A percentile compares a stretch with the other conserved stretches of the same genome.
Conservation (phyloP, 2,329 filamentous ascomycete genomes). For the Neofusicoccum parvum region DNA sequence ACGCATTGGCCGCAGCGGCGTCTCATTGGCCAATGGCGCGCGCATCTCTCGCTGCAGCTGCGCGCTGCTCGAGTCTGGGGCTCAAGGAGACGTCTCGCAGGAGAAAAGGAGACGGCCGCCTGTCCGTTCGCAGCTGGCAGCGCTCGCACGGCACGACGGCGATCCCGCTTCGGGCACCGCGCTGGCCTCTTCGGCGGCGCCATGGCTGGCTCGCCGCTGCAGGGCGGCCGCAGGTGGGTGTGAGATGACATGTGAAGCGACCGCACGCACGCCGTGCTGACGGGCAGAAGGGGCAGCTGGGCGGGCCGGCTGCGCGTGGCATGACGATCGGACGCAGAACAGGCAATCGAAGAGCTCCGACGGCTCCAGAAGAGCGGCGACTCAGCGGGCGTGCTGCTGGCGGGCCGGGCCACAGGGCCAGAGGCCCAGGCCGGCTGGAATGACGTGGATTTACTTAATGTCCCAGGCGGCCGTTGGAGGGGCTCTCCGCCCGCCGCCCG, state of each 20-base stretch:
- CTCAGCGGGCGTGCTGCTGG: neutral
- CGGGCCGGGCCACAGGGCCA: neutral
- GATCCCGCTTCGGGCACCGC: neutral
- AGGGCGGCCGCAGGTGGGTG: neutral
- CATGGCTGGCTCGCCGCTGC: too few relatives aligned
- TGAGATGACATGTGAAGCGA: neutral
- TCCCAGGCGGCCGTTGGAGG: neutral
- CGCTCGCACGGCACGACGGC: neutral
- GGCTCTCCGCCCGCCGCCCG: neutral
- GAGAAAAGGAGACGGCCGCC: neutral
- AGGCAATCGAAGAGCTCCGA: too few relatives aligned
- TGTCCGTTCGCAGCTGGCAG: neutral
- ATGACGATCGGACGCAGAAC: neutral
- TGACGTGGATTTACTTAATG: slow-evolving; percentile 12
- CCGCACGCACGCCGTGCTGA: neutral
- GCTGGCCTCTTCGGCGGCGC: too few relatives aligned
- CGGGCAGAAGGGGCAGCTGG: neutral
- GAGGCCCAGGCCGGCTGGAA: neutral
- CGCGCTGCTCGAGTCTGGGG: slow-evolving; percentile 7
- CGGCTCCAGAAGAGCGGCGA: slow-evolving; percentile 5
- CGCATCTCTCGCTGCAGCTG: neutral
- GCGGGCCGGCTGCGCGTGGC: neutral
- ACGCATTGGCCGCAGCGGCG: neutral
- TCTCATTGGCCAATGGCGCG: slow-evolving; percentile 10
- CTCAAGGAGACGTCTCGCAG: neutral